These are phyloP conservation scores for Priceomyces fermenticarens DNA, from an alignment of 805 yeast species.

Conservation along the genomic window DNA sequence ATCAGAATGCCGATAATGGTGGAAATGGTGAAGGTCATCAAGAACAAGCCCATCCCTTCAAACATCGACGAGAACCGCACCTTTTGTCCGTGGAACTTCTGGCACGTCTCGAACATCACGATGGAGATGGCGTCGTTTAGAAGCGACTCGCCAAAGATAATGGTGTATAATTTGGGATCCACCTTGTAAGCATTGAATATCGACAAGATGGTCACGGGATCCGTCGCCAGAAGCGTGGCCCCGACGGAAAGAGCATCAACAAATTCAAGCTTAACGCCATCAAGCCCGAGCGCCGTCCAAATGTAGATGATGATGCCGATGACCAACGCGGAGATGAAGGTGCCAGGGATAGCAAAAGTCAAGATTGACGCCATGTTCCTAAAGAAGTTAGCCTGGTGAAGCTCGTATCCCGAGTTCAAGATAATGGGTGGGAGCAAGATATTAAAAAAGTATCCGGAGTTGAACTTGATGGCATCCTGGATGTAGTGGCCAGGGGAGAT, in stretches of 20 bases:
- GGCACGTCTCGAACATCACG: constrained; percentile 98
- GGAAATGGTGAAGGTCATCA: constrained; percentile 90
- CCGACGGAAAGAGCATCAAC: constrained; percentile 98
- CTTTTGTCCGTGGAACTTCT: constrained; percentile 83
- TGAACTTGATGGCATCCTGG: constrained; percentile 94
- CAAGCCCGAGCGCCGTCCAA: constrained; percentile 91
- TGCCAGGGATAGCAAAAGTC: constrained; percentile 95
- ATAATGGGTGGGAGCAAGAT: constrained; percentile 94
- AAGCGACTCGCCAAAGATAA: constrained; percentile 94
- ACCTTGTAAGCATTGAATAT: constrained; percentile 97
- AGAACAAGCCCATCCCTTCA: constrained; percentile 89
- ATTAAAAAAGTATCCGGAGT: constrained; percentile 91
- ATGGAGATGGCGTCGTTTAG: constrained; percentile 97
- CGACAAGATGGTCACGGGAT: constrained; percentile 94
- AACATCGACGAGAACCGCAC: constrained; percentile 75
- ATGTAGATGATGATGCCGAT: constrained; percentile 82
- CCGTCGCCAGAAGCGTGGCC: constrained; percentile 96
- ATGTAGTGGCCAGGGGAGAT: constrained; percentile 94
- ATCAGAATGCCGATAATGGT: constrained; percentile 83
- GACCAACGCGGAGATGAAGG: constrained; percentile 87
- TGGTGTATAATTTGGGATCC: constrained; percentile 95
- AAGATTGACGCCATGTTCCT: constrained; percentile 86
- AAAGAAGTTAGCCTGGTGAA: constrained; percentile 94
- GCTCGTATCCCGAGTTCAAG: constrained; percentile 91
- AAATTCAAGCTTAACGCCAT: constrained; percentile 81